Conservation (phyloP, 441 rosid genomes). For the Corymbia citriodora region DNA sequence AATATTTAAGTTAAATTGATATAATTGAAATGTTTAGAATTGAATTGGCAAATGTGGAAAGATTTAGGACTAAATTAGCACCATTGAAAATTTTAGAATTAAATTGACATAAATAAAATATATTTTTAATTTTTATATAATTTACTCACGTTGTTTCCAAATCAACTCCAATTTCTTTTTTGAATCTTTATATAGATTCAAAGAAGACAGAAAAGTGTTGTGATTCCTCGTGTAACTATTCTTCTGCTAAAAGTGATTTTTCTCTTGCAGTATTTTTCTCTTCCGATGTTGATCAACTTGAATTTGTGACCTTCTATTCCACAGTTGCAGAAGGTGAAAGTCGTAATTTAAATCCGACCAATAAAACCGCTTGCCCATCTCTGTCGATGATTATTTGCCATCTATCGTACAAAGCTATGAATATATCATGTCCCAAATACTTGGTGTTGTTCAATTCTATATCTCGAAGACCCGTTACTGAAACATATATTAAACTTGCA, state of each 20-base stretch:
- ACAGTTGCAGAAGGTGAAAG: background rate
- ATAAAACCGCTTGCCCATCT: background rate
- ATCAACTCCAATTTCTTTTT: too few species aligned
- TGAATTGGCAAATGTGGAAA: too few species aligned
- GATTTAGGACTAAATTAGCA: too few species aligned
- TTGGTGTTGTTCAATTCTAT: background rate
- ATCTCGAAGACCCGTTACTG: background rate
- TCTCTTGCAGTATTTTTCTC: background rate
- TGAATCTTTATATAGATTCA: background rate
- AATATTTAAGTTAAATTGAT: too few species aligned
- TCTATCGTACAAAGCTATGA: too few species aligned
- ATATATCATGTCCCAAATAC: too few species aligned
- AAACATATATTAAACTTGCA: background rate
- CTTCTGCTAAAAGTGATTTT: background rate
- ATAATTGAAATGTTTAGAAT: too few species aligned
- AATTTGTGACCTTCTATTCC: background rate
- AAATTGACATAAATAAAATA: too few species aligned
- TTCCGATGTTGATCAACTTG: background rate
- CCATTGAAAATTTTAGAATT: too few species aligned
- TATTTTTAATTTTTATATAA: too few species aligned
- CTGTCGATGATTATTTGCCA: background rate
- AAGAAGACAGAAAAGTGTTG: background rate
- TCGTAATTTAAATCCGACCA: background rate
- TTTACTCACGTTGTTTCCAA: too few species aligned
- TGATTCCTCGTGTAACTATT: background rate